Percentiles rank a stretch among this genome's conserved stretches.
Conservation (phyloP, 1,284 basidiomycete species). For the Dichomitus squalens region DNA sequence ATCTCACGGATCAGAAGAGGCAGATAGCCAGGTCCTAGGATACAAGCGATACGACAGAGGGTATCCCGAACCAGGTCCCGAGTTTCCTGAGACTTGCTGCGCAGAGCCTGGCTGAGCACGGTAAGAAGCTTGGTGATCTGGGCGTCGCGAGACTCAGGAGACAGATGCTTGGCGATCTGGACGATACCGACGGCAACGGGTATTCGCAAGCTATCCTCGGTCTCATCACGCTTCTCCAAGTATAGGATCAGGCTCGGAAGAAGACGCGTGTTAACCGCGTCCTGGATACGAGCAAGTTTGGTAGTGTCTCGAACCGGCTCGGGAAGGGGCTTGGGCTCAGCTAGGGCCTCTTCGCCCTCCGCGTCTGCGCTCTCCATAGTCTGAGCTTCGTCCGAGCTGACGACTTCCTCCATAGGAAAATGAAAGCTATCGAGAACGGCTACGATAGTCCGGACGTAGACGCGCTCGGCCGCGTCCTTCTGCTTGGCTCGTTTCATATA, state of each 20-base stretch:
- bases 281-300: slow-evolving; percentile 57
- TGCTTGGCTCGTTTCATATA: slow-evolving; percentile 79
- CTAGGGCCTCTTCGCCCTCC: slow-evolving; percentile 26
- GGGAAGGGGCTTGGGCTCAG: slow-evolving; percentile 14
- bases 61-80: slow-evolving; percentile 89
- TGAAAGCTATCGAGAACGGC: slow-evolving; percentile 91
- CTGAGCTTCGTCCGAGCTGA: slow-evolving; percentile 35
- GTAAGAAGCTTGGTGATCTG: slow-evolving; percentile 86
- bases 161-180: slow-evolving; percentile 83
- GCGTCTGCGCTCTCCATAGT: slow-evolving; percentile 34
- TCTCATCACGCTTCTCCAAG: slow-evolving; percentile 82
- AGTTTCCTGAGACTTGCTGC: slow-evolving; percentile 93
- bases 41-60: slow-evolving; percentile 79
- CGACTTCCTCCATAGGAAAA: slow-evolving; percentile 70
- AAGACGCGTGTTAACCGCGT: slow-evolving; percentile 76
- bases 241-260: slow-evolving; percentile 80
- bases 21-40: slow-evolving; percentile 78
- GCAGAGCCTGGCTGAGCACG: slow-evolving; percentile 84
- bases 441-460: slow-evolving; percentile 87
- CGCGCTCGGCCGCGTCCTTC: slow-evolving; percentile 77
- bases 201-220: slow-evolving; percentile 83
- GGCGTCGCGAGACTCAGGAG: slow-evolving; percentile 62
- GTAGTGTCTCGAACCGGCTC: slow-evolving; percentile 26
- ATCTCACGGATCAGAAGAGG: slow-evolving; percentile 80
- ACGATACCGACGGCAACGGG: slow-evolving; percentile 90